Percentiles rank a stretch among this genome's conserved stretches.
Conservation (phyloP, 495 filamentous ascomycete genomes). For the Evansstolkia leycettana region DNA sequence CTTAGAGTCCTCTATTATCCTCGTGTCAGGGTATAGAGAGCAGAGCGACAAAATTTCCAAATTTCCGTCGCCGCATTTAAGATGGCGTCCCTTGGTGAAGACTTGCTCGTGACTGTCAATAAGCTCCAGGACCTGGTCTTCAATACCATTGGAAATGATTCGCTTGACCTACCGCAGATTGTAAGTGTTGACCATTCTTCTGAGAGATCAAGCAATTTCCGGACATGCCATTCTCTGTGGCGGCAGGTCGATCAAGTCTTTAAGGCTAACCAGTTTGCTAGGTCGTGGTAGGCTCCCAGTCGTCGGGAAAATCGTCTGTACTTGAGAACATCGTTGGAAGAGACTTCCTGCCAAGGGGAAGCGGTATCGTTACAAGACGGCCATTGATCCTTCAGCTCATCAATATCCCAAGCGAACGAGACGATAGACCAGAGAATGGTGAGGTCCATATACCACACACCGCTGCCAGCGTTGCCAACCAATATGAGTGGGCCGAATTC, state of each 20-base stretch:
- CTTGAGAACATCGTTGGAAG: conserved; percentile 97
- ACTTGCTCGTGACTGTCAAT: conserved; percentile 85
- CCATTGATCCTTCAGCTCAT: conserved; percentile 96
- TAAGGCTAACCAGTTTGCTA: conserved; percentile 19
- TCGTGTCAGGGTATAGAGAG: too few species aligned
- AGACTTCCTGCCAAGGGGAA: conserved; percentile 92
- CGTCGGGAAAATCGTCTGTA: conserved; percentile 97
- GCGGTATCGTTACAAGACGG: conserved; percentile 88
- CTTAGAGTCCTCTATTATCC: too few species aligned
- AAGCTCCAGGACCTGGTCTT: conserved; percentile 97
- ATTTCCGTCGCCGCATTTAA: not conserved
- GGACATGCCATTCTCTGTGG: not conserved
- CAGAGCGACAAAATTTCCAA: not conserved
- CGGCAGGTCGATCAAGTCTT: not conserved
- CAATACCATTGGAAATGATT: conserved; percentile 98
- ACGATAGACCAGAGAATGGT: conserved; percentile 51
- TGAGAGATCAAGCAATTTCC: too few species aligned
- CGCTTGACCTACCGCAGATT: conserved; percentile 94
- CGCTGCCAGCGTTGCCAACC: conserved; percentile 52
- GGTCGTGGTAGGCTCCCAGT: conserved; percentile 98
- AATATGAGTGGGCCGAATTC: conserved; percentile 93
- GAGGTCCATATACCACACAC: conserved; percentile 58
- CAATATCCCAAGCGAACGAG: conserved; percentile 78
- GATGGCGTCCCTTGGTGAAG: conserved; percentile 75
- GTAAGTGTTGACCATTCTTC: conserved; percentile 52